These are phyloP conservation scores for Takakia lepidozioides DNA, from an alignment of 225 moss, liverwort and hornwort genomes.

Conservation along the genomic window DNA sequence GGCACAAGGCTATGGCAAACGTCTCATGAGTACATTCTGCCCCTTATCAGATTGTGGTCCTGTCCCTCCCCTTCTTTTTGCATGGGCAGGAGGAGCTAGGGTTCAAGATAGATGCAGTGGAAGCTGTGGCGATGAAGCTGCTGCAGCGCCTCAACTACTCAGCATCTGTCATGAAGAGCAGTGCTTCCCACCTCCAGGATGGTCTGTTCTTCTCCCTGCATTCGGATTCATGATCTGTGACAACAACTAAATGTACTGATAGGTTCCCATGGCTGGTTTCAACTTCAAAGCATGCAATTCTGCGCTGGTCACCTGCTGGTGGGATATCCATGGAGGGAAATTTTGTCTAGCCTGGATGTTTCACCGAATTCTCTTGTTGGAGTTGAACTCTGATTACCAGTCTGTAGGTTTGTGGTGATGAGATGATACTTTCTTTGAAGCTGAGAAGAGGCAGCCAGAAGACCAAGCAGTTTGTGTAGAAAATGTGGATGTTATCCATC, in stretches of 20 bases:
- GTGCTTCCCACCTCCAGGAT: slow-evolving; percentile 63
- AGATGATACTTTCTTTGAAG: too few species aligned
- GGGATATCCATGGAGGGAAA: background rate
- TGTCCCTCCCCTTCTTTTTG: slow-evolving; percentile 1
- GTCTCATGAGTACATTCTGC: too few species aligned
- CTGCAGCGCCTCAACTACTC: slow-evolving; percentile 84
- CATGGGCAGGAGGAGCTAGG: slow-evolving; percentile 66
- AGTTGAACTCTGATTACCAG: too few species aligned
- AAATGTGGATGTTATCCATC: too few species aligned
- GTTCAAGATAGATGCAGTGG: slow-evolving; percentile 77
- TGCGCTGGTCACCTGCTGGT: background rate
- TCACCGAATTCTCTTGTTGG: background rate
- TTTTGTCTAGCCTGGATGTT: background rate
- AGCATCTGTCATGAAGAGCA: slow-evolving; percentile 65
- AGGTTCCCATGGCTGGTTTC: background rate
- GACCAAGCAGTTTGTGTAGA: too few species aligned
- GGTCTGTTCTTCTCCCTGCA: slow-evolving; percentile 21
- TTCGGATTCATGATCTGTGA: too few species aligned
- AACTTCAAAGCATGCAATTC: background rate
- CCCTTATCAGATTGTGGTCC: too few species aligned
- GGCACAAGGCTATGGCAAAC: too few species aligned
- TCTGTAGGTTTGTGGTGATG: too few species aligned
- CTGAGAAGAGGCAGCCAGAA: too few species aligned
- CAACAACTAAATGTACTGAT: too few species aligned
- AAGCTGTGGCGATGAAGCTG: slow-evolving; percentile 82